These are phyloP conservation scores for Amaranthus hypochondriacus DNA, from an alignment of 148 eudicot genomes.

Conservation along the genomic window DNA sequence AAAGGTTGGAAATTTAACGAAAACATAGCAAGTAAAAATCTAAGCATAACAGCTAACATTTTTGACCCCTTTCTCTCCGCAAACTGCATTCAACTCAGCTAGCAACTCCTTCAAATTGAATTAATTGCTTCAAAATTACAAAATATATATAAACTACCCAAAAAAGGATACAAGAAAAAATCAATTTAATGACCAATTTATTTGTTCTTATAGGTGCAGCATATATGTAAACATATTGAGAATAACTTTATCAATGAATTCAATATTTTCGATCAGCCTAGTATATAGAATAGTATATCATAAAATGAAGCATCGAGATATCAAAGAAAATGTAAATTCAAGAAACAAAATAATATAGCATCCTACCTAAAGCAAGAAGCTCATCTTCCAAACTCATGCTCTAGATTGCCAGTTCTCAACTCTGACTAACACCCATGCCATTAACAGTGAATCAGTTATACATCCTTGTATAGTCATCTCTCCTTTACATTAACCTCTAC, in stretches of 20 bases:
- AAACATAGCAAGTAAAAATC: background rate
- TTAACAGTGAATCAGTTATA: background rate
- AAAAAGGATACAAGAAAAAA: too few relatives aligned
- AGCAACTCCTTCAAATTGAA: background rate
- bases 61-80: background rate
- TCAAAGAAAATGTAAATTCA: background rate
- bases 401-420: constrained; percentile 15
- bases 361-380: constrained; percentile 32
- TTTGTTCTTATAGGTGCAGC: background rate
- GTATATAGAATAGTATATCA: background rate
- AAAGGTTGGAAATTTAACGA: background rate
- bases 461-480: constrained; percentile 17
- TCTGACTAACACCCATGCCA: constrained; percentile 17
- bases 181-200: background rate
- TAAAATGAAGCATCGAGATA: background rate
- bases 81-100: background rate
- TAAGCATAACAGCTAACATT: background rate
- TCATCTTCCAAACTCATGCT: constrained; percentile 45
- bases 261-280: background rate
- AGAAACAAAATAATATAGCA: background rate
- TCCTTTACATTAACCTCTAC: constrained; percentile 15
- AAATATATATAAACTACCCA: background rate
- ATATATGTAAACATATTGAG: background rate
- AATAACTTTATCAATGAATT: background rate
- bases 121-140: too few relatives aligned